Conservation (phyloP, 805 yeast species). For the Lipomyces yamadae region DNA sequence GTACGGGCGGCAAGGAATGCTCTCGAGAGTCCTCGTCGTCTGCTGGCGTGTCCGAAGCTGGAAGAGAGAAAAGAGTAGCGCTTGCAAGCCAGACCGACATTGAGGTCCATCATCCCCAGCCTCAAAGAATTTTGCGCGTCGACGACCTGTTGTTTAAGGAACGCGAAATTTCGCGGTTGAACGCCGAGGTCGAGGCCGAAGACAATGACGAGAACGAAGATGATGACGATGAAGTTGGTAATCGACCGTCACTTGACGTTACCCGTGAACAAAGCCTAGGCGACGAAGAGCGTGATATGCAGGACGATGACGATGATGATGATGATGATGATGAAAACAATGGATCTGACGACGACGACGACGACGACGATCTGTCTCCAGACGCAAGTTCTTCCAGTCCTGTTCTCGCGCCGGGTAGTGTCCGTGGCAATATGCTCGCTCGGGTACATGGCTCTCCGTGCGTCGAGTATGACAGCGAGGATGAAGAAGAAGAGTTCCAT, state of each 20-base stretch:
- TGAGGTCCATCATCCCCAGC: constrained; percentile 30
- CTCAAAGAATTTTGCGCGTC: constrained; percentile 30
- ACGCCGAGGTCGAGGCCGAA: constrained; percentile 33
- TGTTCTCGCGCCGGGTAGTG: constrained; percentile 1
- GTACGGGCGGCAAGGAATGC: constrained; percentile 9
- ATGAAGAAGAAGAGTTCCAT: constrained; percentile 10
- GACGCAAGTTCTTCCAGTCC: background rate
- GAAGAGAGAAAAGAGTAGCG: constrained; percentile 1
- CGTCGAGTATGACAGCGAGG: constrained; percentile 27
- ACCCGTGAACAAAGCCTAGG: background rate
- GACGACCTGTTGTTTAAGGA: constrained; percentile 35
- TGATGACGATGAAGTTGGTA: constrained; percentile 15
- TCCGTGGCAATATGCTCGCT: constrained; percentile 10
- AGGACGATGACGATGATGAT: constrained; percentile 23
- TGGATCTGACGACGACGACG: constrained; percentile 24
- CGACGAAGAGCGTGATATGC: constrained; percentile 15
- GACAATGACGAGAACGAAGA: constrained; percentile 28
- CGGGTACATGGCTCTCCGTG: constrained; percentile 24
- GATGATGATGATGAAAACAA: constrained; percentile 24
- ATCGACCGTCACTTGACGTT: background rate
- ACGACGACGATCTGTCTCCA: constrained; percentile 18
- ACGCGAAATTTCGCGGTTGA: constrained; percentile 22
- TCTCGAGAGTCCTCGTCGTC: constrained; percentile 18
- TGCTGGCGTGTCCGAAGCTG: background rate
- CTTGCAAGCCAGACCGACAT: background rate